A percentile compares a stretch with the other conserved stretches of the same genome.
Conservation (phyloP, 176 grass and related monocot genomes). For the Oryza meyeriana region DNA sequence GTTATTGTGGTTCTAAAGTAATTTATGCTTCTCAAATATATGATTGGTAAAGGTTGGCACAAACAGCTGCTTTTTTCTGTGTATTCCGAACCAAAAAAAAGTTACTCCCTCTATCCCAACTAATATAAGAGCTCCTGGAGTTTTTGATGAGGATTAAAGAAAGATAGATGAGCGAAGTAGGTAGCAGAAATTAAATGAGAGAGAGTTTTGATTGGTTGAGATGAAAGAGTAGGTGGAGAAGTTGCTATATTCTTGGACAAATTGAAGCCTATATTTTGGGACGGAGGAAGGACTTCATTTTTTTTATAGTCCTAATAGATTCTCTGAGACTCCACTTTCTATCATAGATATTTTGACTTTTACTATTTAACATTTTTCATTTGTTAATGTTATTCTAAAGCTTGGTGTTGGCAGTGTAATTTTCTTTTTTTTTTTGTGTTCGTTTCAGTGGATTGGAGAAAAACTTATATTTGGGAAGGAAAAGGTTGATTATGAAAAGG, state of each 20-base stretch:
- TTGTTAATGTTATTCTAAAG: background rate
- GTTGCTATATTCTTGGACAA: too few species aligned
- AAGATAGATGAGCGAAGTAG: too few species aligned
- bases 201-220: too few species aligned
- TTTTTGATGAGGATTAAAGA: too few species aligned
- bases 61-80: background rate
- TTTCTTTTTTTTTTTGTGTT: background rate
- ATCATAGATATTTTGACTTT: background rate
- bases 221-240: too few species aligned
- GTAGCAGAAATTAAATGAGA: too few species aligned
- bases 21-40: background rate
- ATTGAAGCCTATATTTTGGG: too few species aligned
- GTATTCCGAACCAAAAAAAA: too few species aligned
- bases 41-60: background rate
- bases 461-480: slow-evolving; percentile 51
- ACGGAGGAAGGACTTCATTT: too few species aligned
- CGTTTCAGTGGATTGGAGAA: slow-evolving; percentile 46
- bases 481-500: slow-evolving; percentile 3
- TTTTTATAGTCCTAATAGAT: background rate
- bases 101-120: too few species aligned
- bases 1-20: background rate
- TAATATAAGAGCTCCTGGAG: too few species aligned
- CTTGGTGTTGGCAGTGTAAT: background rate
- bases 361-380: background rate
- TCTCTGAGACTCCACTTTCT: background rate